Evolutionary conservation across 2,329 filamentous ascomycete species (phyloP).

Genomic region (Aureobasidium sp.): DNA sequence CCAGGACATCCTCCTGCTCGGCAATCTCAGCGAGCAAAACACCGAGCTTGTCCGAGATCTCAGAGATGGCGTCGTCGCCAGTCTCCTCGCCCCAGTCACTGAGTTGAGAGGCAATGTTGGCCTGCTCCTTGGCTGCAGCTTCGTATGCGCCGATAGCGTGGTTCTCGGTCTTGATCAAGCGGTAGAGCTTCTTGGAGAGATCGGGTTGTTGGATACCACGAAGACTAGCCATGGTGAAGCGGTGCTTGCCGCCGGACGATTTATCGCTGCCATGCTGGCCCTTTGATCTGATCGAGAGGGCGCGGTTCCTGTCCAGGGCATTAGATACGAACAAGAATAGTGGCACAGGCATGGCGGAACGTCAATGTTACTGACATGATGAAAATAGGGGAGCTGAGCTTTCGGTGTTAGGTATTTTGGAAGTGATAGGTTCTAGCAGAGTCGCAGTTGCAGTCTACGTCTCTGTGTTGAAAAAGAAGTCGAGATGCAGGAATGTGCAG

Average conservation of each 20-base stretch:
- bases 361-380: constrained; percentile 4
- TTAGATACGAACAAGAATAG: constrained; percentile 2
- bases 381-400: neutral
- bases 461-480: neutral
- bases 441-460: constrained; percentile 3
- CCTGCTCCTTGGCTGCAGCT: constrained; percentile 72
- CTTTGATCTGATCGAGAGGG: constrained; percentile 64
- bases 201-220: constrained; percentile 80
- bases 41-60: constrained; percentile 91
- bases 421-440: neutral
- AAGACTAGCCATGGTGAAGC: constrained; percentile 79
- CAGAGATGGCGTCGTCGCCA: constrained; percentile 74
- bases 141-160: constrained; percentile 78
- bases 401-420: neutral
- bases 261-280: constrained; percentile 40
- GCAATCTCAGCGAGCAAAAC: constrained; percentile 88
- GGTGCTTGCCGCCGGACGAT: constrained; percentile 47
- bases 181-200: constrained; percentile 79
- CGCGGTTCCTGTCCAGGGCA: constrained; percentile 37
- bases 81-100: constrained; percentile 96
- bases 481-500: neutral
- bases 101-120: constrained; percentile 78
- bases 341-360: neutral
- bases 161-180: constrained; percentile 92
- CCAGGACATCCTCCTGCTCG: constrained; percentile 85